Percentiles rank a stretch among this genome's conserved stretches.
These are phyloP conservation scores for Albugo laibachii DNA, from an alignment of 352 stramenopile genomes.

Conservation along the genomic window DNA sequence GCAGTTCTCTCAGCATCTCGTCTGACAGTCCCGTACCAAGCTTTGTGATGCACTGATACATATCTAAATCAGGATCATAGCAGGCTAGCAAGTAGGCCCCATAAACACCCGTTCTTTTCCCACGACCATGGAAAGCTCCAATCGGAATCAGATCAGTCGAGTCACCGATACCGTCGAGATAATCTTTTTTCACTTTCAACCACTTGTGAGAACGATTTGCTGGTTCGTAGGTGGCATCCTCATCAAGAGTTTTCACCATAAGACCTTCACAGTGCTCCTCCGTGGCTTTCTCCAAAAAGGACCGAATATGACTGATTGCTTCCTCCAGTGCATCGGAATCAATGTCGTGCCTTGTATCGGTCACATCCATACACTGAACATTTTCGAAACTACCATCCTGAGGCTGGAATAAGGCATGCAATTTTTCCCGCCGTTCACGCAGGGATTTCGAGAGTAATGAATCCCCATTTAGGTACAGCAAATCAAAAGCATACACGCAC, in stretches of 20 bases:
- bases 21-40: conserved; percentile 98
- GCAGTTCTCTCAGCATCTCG: conserved; percentile 88
- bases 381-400: conserved; percentile 90
- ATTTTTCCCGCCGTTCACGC: conserved; percentile 74
- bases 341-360: conserved; percentile 66
- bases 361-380: conserved; percentile 79
- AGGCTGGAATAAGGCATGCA: conserved; percentile 85
- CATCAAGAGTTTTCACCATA: conserved; percentile 99
- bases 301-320: conserved; percentile 54
- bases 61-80: conserved; percentile 93
- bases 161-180: conserved; percentile 94
- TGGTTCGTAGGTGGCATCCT: conserved; percentile 94
- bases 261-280: conserved; percentile 91
- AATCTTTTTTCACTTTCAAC: conserved; percentile 99
- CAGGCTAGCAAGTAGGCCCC: conserved; percentile 97
- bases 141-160: conserved; percentile 97
- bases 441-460: conserved; percentile 85
- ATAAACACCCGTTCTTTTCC: conserved; percentile 93
- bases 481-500: conserved; percentile 95
- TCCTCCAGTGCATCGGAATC: conserved; percentile 75
- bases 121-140: conserved; percentile 91
- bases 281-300: conserved; percentile 90
- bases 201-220: conserved; percentile 97
- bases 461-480: conserved; percentile 96
- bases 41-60: conserved; percentile 98